A percentile compares a stretch with the other conserved stretches of the same genome.
Conservation (phyloP, 2,329 filamentous ascomycete genomes). For the Sporothrix luriei region DNA sequence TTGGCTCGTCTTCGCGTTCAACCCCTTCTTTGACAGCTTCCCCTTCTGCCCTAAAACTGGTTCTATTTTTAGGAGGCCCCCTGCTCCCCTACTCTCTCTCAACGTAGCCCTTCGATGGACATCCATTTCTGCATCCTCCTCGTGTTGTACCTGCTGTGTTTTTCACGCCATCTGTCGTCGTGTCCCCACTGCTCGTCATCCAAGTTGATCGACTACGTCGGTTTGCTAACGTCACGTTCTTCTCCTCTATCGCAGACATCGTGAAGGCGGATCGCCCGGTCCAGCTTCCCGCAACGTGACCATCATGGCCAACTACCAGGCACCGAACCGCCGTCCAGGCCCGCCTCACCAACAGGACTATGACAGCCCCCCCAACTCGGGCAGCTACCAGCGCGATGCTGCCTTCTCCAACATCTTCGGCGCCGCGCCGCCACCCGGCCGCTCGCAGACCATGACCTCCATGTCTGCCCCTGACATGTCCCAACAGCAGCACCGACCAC, state of each 20-base stretch:
- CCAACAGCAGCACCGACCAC: conserved; percentile 48
- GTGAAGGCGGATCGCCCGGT: conserved; percentile 26
- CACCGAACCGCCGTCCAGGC: conserved; percentile 51
- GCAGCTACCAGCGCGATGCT: conserved; percentile 78
- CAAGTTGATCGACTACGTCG: background rate
- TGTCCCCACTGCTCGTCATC: background rate
- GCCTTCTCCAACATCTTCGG: conserved; percentile 97
- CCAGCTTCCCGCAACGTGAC: conserved; percentile 6
- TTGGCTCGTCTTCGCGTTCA: conserved; percentile 10
- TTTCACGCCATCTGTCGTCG: background rate
- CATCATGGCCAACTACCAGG: conserved; percentile 61
- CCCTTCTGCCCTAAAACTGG: conserved; percentile 24
- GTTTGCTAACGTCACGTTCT: background rate
- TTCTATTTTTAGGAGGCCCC: conserved; percentile 32
- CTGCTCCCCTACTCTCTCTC: conserved; percentile 11
- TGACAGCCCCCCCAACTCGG: conserved; percentile 46
- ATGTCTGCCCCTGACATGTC: conserved; percentile 61
- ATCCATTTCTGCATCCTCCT: background rate
- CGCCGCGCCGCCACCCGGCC: conserved; percentile 77
- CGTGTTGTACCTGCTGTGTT: background rate
- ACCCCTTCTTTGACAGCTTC: conserved; percentile 24
- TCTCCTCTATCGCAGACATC: conserved; percentile 19
- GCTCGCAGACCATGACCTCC: conserved; percentile 94
- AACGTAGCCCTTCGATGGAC: background rate
- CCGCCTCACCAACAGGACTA: conserved; percentile 51